A percentile compares a stretch with the other conserved stretches of the same genome.
Evolutionary conservation across 139 green algal species (phyloP).

Genomic region (Chlorella sp.): DNA sequence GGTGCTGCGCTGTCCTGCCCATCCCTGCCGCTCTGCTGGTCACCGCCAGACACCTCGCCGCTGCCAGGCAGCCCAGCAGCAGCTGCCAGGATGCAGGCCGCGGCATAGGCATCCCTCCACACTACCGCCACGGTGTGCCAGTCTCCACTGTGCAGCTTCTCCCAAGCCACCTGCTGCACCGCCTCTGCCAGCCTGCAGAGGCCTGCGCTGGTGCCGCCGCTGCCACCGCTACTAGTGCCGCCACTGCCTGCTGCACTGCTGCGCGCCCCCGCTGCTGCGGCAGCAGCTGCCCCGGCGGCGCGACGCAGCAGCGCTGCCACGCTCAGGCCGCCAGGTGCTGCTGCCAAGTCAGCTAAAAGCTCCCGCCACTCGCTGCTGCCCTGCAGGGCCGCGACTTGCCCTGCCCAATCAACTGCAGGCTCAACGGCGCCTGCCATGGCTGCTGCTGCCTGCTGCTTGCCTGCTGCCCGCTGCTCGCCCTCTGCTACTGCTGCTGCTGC

Average conservation of each 20-base stretch:
- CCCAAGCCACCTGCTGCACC: constrained; percentile 60
- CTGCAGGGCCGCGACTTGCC: background rate
- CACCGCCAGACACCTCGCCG: too few species aligned
- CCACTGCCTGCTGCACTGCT: background rate
- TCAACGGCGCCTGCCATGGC: background rate
- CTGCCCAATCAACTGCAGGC: background rate
- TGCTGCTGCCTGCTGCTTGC: too few species aligned
- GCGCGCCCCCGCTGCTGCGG: background rate
- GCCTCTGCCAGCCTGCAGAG: constrained; percentile 16
- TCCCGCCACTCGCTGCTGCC: constrained; percentile 20
- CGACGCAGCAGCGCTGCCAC: constrained; percentile 22
- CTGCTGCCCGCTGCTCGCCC: too few species aligned
- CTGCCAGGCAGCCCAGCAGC: constrained; percentile 25
- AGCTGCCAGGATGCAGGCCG: constrained; percentile 62
- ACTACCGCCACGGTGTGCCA: constrained; percentile 79
- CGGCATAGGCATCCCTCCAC: constrained; percentile 86
- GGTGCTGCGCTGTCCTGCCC: background rate
- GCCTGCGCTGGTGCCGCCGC: background rate
- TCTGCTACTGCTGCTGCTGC: background rate
- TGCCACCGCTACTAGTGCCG: background rate
- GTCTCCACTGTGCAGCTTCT: constrained; percentile 88
- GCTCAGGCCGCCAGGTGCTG: background rate
- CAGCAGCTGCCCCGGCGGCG: background rate
- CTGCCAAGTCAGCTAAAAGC: background rate
- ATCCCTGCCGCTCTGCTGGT: background rate